Percentiles rank a stretch among this genome's conserved stretches.
Conservation (phyloP, 768 basidiomycete species). For the Cubamyces lactineus region DNA sequence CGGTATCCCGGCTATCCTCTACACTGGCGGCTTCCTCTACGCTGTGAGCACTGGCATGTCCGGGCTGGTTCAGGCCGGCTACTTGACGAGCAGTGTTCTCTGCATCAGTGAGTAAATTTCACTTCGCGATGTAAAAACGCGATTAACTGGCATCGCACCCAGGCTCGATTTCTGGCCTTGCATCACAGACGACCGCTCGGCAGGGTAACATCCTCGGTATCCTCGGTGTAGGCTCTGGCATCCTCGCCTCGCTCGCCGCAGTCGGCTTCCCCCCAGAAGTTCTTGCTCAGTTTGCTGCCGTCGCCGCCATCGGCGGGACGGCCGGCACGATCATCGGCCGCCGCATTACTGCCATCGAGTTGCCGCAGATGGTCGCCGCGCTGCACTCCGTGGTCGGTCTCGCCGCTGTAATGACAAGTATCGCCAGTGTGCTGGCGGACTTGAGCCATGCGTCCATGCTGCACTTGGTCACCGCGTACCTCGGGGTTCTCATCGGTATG, state of each 20-base stretch:
- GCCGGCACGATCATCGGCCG: slow-evolving; percentile 77
- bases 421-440: slow-evolving; percentile 79
- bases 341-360: slow-evolving; percentile 84
- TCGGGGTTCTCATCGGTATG: slow-evolving; percentile 82
- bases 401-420: slow-evolving; percentile 85
- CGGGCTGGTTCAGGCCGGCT: slow-evolving; percentile 87
- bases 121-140: not conserved
- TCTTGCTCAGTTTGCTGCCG: slow-evolving; percentile 76
- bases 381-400: slow-evolving; percentile 90
- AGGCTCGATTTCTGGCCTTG: slow-evolving; percentile 81
- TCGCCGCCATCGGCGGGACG: slow-evolving; percentile 73
- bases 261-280: slow-evolving; percentile 81
- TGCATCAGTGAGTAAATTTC: slow-evolving; percentile 63
- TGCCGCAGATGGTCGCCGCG: slow-evolving; percentile 82
- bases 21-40: slow-evolving; percentile 80
- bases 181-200: slow-evolving; percentile 79
- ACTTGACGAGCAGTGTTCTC: slow-evolving; percentile 81
- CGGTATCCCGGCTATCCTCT: slow-evolving; percentile 75
- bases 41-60: slow-evolving; percentile 85
- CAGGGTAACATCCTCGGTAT: slow-evolving; percentile 91
- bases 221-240: slow-evolving; percentile 81
- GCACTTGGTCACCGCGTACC: slow-evolving; percentile 83
- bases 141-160: not conserved
- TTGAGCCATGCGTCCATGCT: slow-evolving; percentile 67
- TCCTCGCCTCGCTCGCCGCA: slow-evolving; percentile 78